Base-by-base conservation (phyloP, 2,329 filamentous ascomycete genomes). In the Meredithiella fracta region DNA sequence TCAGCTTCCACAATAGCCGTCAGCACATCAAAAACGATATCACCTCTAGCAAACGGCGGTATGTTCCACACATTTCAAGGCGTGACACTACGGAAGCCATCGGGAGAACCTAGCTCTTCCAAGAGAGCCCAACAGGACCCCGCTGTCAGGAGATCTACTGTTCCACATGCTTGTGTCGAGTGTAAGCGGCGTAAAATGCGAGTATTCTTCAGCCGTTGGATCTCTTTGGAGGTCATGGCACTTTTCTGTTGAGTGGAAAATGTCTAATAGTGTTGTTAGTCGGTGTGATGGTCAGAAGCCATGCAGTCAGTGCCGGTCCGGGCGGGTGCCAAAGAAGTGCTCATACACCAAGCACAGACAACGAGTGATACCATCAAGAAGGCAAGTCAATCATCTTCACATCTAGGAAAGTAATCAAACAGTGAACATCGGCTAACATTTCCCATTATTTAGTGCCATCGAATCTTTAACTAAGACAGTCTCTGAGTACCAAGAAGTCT, bases 271-370 rank as follows among this genome's bases (percentile, higher is more conserved):
- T 52, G 23, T 57, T 82, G 86, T 20, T 38, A 52, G 72, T 57
- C 82, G 86, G 60, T 92, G 86, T 65, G 85, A 90, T 69, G 86
- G 86, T 55, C 78, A 83, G 61, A 83, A 87, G 64, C 86, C 86
- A 9, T 92, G 86, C 65, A 84, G 85, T 38, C 86, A 89, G 65
- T 92, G 86, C 65, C 77, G 86, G 58, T 89, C 85, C 67, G 90
- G 87, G 65, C 80, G 86, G 57, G 85, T 86, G 60, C 83, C 85
- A 3, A 86, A 89, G 66, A 75, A 80, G 55, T 91, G 86, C 65
- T 82, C 83, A 63, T 91, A 91, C 67, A 83, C 87, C 61, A 88
- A 90, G 68, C 85, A 88, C 60, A 77, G 85, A 15, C 83, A 86
- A 66, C 73, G 84, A 59, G 79, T 86, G 8, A 82, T 87, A 58